Evolutionary conservation across 1,284 basidiomycete genomes (phyloP), one percentile per base, ranked within the genome.

Genomic region (Ustilago crameri): DNA sequence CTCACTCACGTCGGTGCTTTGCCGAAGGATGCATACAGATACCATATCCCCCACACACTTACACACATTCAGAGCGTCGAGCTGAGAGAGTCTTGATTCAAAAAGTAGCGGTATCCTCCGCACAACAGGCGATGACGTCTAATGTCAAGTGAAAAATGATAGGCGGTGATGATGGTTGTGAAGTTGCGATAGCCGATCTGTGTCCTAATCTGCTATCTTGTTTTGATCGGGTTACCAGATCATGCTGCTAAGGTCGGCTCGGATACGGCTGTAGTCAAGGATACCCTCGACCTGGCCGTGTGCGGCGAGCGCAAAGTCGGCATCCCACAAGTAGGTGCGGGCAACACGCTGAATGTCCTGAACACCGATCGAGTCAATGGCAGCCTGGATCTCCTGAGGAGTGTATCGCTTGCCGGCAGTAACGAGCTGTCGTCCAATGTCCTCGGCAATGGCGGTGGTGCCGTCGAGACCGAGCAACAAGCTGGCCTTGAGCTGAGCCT

Each of bases 321-420:
- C 91, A 85, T 97, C 95, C 93, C 94, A 98, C 30, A 98, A 87
- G 85, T 97, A 96, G 86, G 94, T 95, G 86, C 93, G 90, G 47
- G 95, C 95, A 67, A 95, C 93, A 41, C 92, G 89, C 87, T 93
- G 91, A 85, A 98, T 94, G 84, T 97, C 94, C n/a, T 89, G 90
- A 24, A 89, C 86, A 30, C 89, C 90, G 69, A 98, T 92, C 51
- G 91, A 90, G 84, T 98, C 93, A 50, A 98, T 90, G 46, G 93
- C 92, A 60, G 88, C 88, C 87, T 98, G 95, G 75, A 96, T 95
- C 86, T 98, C 93, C 84, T 91, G 88, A 51, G 96, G 95, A 27
- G 93, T 93, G 78, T 88, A 90, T 61, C 82, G 77, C 74, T 81
- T 83, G 65, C 96, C 96, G 75, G 90, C 93, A 35, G 95, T 98